Base-by-base conservation (phyloP, 345 rosid species). In the Cochlearia excelsa region DNA sequence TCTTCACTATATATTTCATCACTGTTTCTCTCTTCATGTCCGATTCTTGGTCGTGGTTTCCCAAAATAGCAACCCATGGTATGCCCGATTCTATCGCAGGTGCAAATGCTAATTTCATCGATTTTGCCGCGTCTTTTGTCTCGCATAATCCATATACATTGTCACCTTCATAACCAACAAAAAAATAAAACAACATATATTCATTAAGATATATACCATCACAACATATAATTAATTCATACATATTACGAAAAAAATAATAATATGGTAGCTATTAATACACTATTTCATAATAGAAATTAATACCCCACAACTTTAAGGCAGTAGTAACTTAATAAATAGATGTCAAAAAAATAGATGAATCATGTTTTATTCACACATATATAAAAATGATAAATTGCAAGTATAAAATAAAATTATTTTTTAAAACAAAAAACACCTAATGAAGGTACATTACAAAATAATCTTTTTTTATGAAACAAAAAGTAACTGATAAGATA, bases 31-130 rank as follows among this genome's bases (percentile, higher is more conserved):
- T 80, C 1, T 88, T 83, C 53, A 92, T 73, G 39, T 81, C 79
- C 7, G 87, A 79, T 80, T 92, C 83, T 67, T 89, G 94, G 60
- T 93, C 97, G 55, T 93, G 97, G 67, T 89, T 93, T 29, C 99
- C 99, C 49, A 89, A 69, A 51, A 93, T 67, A 23, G 95, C 97
- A 27, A 73, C 94, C 99, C 97, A 93, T 23, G 95, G 95, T 61
- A 93, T 83, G 51, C 74, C 66, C 2, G 95, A 78, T 4, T 77
- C 82, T 30, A 89, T 69, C 9, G 99, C 99, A 2, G 95, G 85
- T 10, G 79, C 78, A 81, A 85, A 93, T 51, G 95, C 94, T 43
- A 78, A 76, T 41, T 80, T 55, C 73, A 89, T 37, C 44, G 95
- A 76, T 53, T 76, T 85, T 31, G 79, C 91, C 46, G 87, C 80